Percentiles rank a stretch among this genome's conserved stretches.
Conservation (phyloP, 768 basidiomycete genomes). For the Hypholoma sublateritium region DNA sequence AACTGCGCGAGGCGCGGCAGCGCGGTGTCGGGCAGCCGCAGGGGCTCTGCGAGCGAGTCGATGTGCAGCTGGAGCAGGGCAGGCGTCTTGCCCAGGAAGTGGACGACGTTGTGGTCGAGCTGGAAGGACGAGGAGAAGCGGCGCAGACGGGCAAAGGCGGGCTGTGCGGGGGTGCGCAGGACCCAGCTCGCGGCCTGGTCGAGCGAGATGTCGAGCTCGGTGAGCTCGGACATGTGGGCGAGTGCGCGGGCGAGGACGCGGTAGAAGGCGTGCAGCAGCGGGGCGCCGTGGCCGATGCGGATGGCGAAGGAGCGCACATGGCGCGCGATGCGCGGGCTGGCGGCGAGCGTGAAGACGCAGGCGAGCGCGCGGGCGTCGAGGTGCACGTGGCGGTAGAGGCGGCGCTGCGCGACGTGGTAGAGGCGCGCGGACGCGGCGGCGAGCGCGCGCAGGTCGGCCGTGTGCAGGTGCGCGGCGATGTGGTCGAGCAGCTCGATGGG, state of each 20-base stretch:
- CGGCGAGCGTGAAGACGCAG: slow-evolving; percentile 57
- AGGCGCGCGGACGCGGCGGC: slow-evolving; percentile 42
- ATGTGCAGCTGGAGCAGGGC: slow-evolving; percentile 60
- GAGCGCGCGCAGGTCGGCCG: slow-evolving; percentile 47
- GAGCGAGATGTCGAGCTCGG: slow-evolving; percentile 54
- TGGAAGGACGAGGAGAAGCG: slow-evolving; percentile 62
- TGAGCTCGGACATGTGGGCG: slow-evolving; percentile 58
- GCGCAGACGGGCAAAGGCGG: slow-evolving; percentile 46
- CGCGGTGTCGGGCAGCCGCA: slow-evolving; percentile 32
- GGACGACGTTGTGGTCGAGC: slow-evolving; percentile 55
- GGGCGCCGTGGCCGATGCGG: slow-evolving; percentile 40
- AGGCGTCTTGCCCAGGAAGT: slow-evolving; percentile 58
- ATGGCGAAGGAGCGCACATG: slow-evolving; percentile 64
- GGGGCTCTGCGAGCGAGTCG: slow-evolving; percentile 33
- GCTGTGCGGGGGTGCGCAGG: slow-evolving; percentile 31
- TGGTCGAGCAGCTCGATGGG: slow-evolving; percentile 65
- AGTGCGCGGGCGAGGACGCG: slow-evolving; percentile 51
- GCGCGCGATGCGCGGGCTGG: slow-evolving; percentile 53
- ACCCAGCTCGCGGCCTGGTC: slow-evolving; percentile 56
- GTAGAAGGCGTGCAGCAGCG: slow-evolving; percentile 49
- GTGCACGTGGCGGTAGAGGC: slow-evolving; percentile 61
- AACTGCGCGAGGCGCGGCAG: slow-evolving; percentile 54
- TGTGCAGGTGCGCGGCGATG: slow-evolving; percentile 34
- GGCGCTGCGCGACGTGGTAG: slow-evolving; percentile 51
- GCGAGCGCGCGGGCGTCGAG: slow-evolving; percentile 46